phyloP scores from a whole-genome alignment of 768 basidiomycete genomes.

The Boletellus emodensis region DNA sequence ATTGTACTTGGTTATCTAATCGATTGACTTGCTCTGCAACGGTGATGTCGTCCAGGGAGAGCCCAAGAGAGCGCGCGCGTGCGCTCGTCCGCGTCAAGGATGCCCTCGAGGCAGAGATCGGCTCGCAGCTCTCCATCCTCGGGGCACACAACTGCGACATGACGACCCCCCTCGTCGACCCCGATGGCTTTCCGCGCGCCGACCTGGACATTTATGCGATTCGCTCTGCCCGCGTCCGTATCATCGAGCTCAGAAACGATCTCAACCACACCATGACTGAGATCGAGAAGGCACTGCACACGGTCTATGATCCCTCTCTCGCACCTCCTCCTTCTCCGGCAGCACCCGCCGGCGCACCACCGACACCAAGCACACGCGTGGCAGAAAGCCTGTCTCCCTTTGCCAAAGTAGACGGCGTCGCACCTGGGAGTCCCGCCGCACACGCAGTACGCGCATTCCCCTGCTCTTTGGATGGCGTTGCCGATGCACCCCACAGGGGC shows the following conservation, averaged over 20 bases:
- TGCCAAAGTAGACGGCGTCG: conserved; percentile 78
- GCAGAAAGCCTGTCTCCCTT: conserved; percentile 45
- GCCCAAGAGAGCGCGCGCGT: conserved; percentile 53
- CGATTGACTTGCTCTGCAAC: conserved; percentile 19
- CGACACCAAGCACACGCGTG: conserved; percentile 16
- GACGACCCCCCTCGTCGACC: conserved; percentile 73
- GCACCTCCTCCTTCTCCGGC: not conserved
- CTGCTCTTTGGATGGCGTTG: not conserved
- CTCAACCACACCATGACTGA: conserved; percentile 57
- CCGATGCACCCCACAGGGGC: conserved; percentile 42
- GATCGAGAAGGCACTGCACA: conserved; percentile 65
- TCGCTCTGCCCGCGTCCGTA: conserved; percentile 65
- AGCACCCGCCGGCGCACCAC: conserved; percentile 23
- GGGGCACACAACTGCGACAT: conserved; percentile 60
- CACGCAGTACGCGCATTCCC: conserved; percentile 56
- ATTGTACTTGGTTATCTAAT: conserved; percentile 10
- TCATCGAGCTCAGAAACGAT: conserved; percentile 84
- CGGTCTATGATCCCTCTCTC: conserved; percentile 54
- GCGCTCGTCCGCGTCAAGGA: conserved; percentile 67
- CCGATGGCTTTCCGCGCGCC: conserved; percentile 84
- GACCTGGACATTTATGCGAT: conserved; percentile 85
- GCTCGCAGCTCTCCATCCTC: conserved; percentile 58
- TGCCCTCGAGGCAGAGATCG: conserved; percentile 68
- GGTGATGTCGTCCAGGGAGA: conserved; percentile 39
- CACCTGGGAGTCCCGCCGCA: conserved; percentile 77